Evolutionary conservation across 2,329 filamentous ascomycete species (phyloP).

Genomic region (Colletotrichum navitas): DNA sequence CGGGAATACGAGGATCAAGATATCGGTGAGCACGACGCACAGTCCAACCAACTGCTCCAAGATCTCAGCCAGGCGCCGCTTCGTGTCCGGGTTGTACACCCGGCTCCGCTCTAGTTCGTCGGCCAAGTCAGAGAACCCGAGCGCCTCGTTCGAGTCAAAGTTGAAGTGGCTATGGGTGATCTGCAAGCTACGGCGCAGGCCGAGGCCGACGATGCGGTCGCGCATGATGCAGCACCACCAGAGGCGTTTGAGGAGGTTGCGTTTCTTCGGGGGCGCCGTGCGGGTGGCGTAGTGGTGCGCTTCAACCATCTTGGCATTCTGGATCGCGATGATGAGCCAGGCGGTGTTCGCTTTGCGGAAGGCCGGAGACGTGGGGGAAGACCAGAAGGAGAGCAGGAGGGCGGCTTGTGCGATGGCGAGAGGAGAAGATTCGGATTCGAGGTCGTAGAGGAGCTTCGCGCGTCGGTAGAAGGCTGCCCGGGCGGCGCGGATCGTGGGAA

Average conservation of each 20-base stretch:
- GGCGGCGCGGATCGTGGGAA: constrained; percentile 57
- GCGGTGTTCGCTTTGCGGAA: constrained; percentile 57
- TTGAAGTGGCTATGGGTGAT: constrained; percentile 62
- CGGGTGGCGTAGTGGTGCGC: constrained; percentile 56
- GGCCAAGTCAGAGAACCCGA: constrained; percentile 58
- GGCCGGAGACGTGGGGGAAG: constrained; percentile 48
- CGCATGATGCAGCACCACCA: constrained; percentile 69
- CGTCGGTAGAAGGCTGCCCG: constrained; percentile 58
- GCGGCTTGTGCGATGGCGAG: constrained; percentile 57
- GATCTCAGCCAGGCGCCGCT: constrained; percentile 58
- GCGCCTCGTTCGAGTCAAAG: constrained; percentile 52
- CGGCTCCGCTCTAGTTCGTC: constrained; percentile 59
- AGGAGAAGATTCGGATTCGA: constrained; percentile 58
- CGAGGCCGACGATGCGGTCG: constrained; percentile 63
- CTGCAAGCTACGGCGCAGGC: constrained; percentile 64
- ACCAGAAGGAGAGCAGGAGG: constrained; percentile 60
- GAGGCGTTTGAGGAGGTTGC: constrained; percentile 60
- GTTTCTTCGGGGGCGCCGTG: constrained; percentile 52
- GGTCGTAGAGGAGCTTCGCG: constrained; percentile 57
- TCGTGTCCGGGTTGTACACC: constrained; percentile 61
- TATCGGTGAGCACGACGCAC: constrained; percentile 60
- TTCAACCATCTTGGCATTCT: constrained; percentile 61
- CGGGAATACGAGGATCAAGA: constrained; percentile 60
- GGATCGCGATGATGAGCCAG: constrained; percentile 64
- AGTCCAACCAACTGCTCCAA: constrained; percentile 61